phyloP scores from a whole-genome alignment of 495 filamentous ascomycete species.

The Neurospora discreta region DNA sequence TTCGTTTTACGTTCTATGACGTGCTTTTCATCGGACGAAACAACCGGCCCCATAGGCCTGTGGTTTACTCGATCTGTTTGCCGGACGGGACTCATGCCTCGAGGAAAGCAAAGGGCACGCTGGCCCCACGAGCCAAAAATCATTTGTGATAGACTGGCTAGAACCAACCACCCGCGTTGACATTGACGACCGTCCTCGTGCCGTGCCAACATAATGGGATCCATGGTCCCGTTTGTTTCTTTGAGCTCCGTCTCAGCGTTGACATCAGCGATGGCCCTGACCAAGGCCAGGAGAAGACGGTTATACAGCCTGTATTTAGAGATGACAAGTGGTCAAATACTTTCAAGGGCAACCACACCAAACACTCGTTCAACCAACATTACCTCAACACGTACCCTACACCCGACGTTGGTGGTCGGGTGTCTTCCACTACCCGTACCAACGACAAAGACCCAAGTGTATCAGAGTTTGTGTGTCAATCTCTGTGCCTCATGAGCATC shows the following conservation, averaged over 20 bases:
- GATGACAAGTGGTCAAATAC: not conserved
- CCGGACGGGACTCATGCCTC: not conserved
- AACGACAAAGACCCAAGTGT: not conserved
- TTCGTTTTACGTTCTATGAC: not conserved
- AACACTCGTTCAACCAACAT: not conserved
- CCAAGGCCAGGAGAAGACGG: not conserved
- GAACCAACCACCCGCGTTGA: not conserved
- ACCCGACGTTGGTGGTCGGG: not conserved
- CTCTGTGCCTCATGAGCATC: not conserved
- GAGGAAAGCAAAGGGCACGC: not conserved
- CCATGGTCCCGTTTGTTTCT: not conserved
- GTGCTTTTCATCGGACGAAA: not conserved
- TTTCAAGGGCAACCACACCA: not conserved
- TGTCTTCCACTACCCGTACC: not conserved
- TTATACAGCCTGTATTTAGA: not conserved
- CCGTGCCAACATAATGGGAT: not conserved
- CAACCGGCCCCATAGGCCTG: not conserved
- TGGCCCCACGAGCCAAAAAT: not conserved
- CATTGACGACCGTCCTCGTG: not conserved
- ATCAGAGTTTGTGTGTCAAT: not conserved
- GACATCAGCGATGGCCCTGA: not conserved
- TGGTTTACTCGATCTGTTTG: not conserved
- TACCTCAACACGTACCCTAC: not conserved
- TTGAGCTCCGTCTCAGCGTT: not conserved
- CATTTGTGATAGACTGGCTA: not conserved